A percentile compares a stretch with the other conserved stretches of the same genome.
phyloP scores from a whole-genome alignment of 306 rosid species.

The Senna tora region DNA sequence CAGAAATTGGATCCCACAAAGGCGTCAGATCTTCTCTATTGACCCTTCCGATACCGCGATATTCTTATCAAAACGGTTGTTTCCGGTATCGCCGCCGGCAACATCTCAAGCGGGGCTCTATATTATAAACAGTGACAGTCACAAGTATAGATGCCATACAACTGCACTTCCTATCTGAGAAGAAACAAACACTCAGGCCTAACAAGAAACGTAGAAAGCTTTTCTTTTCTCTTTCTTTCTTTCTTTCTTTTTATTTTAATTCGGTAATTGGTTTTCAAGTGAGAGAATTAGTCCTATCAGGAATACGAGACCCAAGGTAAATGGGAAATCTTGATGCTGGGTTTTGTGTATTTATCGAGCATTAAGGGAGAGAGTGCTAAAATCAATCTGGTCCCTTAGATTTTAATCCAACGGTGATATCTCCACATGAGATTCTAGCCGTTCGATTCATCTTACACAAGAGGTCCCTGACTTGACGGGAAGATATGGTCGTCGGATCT shows the following conservation, averaged over 20 bases:
- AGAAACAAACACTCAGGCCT: background rate
- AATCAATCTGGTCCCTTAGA: constrained; percentile 50
- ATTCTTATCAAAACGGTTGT: constrained; percentile 44
- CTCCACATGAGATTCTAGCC: background rate
- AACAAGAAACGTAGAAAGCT: background rate
- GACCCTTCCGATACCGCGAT: constrained; percentile 54
- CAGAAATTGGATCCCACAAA: background rate
- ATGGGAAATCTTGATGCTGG: constrained; percentile 40
- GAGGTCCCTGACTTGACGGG: constrained; percentile 48
- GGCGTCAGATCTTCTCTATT: constrained; percentile 39
- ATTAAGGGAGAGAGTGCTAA: constrained; percentile 30
- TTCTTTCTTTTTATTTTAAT: background rate
- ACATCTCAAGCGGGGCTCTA: constrained; percentile 55
- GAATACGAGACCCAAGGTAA: constrained; percentile 22
- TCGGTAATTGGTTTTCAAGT: background rate
- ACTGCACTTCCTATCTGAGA: constrained; percentile 19
- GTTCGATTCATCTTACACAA: constrained; percentile 26
- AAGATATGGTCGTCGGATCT: constrained; percentile 61
- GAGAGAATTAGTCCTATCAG: background rate
- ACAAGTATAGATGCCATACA: constrained; percentile 18
- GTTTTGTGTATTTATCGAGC: constrained; percentile 48
- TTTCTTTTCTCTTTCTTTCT: background rate
- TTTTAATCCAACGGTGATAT: constrained; percentile 11
- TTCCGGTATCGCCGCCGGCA: constrained; percentile 47
- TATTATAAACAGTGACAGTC: constrained; percentile 10